phyloP scores from a whole-genome alignment of 805 yeast genomes.

The Lachancea dasiensis region DNA sequence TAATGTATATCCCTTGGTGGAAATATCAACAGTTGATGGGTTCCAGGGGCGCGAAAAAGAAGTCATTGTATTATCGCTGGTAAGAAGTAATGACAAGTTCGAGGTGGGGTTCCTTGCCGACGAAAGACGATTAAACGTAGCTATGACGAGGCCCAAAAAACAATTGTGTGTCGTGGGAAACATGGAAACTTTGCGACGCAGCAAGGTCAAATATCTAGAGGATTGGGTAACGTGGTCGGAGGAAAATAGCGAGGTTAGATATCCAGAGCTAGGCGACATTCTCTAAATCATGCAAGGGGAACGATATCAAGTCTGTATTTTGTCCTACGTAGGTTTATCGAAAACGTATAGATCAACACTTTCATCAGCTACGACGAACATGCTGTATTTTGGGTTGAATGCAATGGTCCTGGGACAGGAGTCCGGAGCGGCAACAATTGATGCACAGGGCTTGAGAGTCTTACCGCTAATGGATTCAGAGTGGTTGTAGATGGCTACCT shows the following conservation, averaged over 20 bases:
- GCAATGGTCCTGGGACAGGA: conserved; percentile 36
- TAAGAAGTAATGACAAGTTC: conserved; percentile 64
- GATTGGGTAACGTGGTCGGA: conserved; percentile 70
- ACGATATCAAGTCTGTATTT: not conserved
- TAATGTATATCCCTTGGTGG: conserved; percentile 42
- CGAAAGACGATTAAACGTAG: conserved; percentile 78
- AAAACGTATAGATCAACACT: conserved; percentile 33
- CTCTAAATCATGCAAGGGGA: conserved; percentile 12
- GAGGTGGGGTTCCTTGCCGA: conserved; percentile 83
- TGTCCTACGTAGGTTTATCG: conserved; percentile 14
- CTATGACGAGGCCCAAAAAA: conserved; percentile 83
- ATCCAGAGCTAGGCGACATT: conserved; percentile 49
- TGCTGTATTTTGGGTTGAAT: conserved; percentile 38
- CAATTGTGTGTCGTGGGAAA: conserved; percentile 87
- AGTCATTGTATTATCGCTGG: conserved; percentile 71
- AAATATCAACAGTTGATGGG: conserved; percentile 89
- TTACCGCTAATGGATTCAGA: conserved; percentile 28
- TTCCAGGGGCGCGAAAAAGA: conserved; percentile 97
- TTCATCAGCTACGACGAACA: conserved; percentile 36
- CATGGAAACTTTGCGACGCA: conserved; percentile 54
- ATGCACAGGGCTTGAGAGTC: conserved; percentile 25
- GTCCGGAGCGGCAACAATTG: conserved; percentile 29
- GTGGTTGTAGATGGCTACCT: conserved; percentile 49
- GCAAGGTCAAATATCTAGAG: conserved; percentile 42
- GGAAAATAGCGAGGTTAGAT: conserved; percentile 57